Evolutionary conservation across 192 early-diverging fungal genomes (phyloP), one percentile per base, ranked within the genome.

Genomic region (Geranomyces variabilis): DNA sequence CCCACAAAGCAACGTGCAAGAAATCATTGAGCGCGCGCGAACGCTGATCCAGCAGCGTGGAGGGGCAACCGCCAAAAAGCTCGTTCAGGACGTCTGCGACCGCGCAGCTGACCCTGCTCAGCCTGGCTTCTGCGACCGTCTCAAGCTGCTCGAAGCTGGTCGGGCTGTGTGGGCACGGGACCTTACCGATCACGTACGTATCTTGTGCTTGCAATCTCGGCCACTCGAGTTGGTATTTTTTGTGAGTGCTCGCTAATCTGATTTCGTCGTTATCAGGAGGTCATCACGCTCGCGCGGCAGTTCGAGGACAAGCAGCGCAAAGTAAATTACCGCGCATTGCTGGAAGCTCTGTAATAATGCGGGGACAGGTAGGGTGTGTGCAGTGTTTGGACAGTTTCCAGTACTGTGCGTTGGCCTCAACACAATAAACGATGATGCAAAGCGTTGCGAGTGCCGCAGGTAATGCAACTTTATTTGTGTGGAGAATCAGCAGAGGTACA

Each of bases 201-300:
- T 47, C 56, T 56, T 64, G n/a, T 24, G 67, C 17, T 43, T 61
- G 63, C n/a, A 34, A 0, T 30, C 10, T 65, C 36, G 1, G 30
- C n/a, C n/a, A n/a, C n/a, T n/a, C n/a, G 3, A 12, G 30, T 67
- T n/a, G 19, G 7, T 36, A 4, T 29, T 12, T 3, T 64, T 36
- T 33, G 58, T n/a, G n/a, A n/a, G 9, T 44, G 22, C 8, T 45
- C 13, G 30, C 63, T 21, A 45, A 51, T 22, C 53, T 45, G n/a
- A n/a, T 24, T 56, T 53, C 30, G 19, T 60, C 4, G 31, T 57
- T 51, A 56, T 44, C 47, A 86, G 80, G 86, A 87, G 60, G 69
- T 84, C 19, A 82, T 88, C 36, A 87, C 86, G 30, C 66, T 87
- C 46, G 70, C 86, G 10, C 73, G 86, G 8, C 70, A 72, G 58